Base-by-base conservation (phyloP, 495 filamentous ascomycete species). In the Penicillium malachiteum region DNA sequence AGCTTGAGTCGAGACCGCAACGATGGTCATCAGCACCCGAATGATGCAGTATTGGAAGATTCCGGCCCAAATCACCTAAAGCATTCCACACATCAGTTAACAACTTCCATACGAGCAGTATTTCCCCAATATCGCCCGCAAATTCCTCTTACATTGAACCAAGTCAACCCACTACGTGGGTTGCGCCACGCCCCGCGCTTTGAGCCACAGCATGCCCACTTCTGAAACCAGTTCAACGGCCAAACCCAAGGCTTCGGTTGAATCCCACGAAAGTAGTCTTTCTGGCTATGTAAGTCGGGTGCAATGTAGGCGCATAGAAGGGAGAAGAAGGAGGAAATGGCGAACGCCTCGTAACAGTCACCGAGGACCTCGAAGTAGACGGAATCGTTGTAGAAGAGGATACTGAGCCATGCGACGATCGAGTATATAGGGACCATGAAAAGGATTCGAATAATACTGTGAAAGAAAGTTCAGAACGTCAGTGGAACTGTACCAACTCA, bases 1-100 rank as follows among this genome's bases (percentile, higher is more conserved):
- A 38, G 82, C 78, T 63, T 96, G 85, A 0, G 89, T 86, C 34
- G 86, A 64, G 26, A 94, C 88, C 3, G 91, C 86, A 13, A 88
- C 82, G 16, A 94, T 78, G 14, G 91, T 95, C 82, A 92, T 88
- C 51, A 87, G 73, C n/a, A 95, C 84, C 41, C 91, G 83, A 48
- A 96, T 84, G 63, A 94, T 84, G 73, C 92, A 95, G 68, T 96
- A 96, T 59, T 96, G 92, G 67, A 93, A 96, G 34, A 96, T 78
- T 39, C 86, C 84, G 26, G 88, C 78, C 90, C 90, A 96, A 56
- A 96, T 80, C 30, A 96, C 84, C 85, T 88, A 45, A 48, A 50
- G 6, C 33, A 34, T 11, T n/a, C 0, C 13, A 3, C n/a, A 10
- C 16, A 26, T 65, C 52, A 64, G 54, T 13, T 34, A 33, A 32